Percentiles rank a stretch among this genome's conserved stretches.
Conservation (phyloP, 2,329 filamentous ascomycete species). For the Colletotrichum tabaci region DNA sequence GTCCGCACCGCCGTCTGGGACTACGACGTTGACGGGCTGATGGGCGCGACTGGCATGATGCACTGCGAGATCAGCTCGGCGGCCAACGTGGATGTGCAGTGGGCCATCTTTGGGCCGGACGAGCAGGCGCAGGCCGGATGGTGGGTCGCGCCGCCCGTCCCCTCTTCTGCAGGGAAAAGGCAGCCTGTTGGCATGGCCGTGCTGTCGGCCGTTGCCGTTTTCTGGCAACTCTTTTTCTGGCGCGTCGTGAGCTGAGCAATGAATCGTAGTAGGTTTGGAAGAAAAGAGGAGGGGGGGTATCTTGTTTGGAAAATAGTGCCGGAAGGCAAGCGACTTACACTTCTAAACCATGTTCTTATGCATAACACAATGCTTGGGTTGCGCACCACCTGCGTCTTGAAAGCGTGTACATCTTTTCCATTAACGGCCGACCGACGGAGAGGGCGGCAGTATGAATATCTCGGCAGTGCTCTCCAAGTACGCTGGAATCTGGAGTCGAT, state of each 20-base stretch:
- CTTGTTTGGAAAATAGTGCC: neutral
- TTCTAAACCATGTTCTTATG: too few species aligned
- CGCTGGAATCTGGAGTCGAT: neutral
- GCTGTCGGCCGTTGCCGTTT: neutral
- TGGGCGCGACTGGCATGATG: constrained; percentile 24
- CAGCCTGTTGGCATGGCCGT: neutral
- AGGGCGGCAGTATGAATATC: neutral
- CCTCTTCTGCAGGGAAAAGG: constrained; percentile 8
- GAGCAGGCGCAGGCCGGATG: constrained; percentile 19
- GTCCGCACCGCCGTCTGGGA: neutral
- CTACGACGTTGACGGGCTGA: constrained; percentile 6
- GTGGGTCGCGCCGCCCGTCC: constrained; percentile 20
- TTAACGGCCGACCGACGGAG: neutral
- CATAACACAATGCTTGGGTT: too few species aligned
- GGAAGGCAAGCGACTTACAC: neutral
- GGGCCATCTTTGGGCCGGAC: constrained; percentile 10
- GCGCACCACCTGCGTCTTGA: neutral
- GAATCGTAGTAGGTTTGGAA: too few species aligned
- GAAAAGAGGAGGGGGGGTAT: neutral
- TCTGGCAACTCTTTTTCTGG: constrained; percentile 2
- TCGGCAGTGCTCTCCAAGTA: neutral
- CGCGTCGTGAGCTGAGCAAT: neutral
- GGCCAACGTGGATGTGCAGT: constrained; percentile 21
- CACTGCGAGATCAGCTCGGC: constrained; percentile 12
- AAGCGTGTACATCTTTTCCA: neutral